phyloP scores from a whole-genome alignment of 2,329 filamentous ascomycete species.

The Emergomyces pasteurianus region DNA sequence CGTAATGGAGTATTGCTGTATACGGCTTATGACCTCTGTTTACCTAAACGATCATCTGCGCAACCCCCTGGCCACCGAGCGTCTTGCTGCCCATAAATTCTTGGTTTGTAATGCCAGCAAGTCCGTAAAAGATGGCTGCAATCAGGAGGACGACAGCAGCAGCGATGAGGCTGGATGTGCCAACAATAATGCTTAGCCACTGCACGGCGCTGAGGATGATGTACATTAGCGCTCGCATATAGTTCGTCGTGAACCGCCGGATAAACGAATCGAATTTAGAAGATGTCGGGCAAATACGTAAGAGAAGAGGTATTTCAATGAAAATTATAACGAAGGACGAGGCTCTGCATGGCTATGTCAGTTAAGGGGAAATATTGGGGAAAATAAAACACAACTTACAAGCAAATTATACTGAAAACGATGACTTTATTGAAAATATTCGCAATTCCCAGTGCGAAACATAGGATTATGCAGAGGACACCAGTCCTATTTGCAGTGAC shows the following conservation, averaged over 20 bases:
- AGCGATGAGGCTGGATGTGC: conserved; percentile 64
- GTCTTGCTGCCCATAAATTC: conserved; percentile 66
- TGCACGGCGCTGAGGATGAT: conserved; percentile 66
- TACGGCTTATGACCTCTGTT: too few relatives aligned
- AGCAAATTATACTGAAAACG: conserved; percentile 46
- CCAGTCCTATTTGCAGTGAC: conserved; percentile 27
- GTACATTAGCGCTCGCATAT: conserved; percentile 88
- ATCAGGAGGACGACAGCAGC: conserved; percentile 70
- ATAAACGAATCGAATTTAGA: conserved; percentile 78
- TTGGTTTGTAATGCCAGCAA: conserved; percentile 34
- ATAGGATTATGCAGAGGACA: conserved; percentile 52
- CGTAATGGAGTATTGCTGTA: too few relatives aligned
- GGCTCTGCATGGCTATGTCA: conserved; percentile 45
- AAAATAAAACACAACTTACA: conserved; percentile 33
- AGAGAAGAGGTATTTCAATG: conserved; percentile 82
- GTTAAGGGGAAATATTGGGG: neutral
- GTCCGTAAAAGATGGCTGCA: conserved; percentile 63
- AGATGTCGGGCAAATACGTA: conserved; percentile 96
- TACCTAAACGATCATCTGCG: conserved; percentile 84
- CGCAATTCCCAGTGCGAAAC: conserved; percentile 55
- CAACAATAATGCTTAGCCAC: conserved; percentile 62
- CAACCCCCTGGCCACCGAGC: conserved; percentile 81
- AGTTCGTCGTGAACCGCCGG: conserved; percentile 88
- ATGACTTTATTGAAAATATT: conserved; percentile 56
- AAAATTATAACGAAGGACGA: conserved; percentile 67